Evolutionary conservation across 345 rosid species (phyloP).

Genomic region (Ricinus communis): DNA sequence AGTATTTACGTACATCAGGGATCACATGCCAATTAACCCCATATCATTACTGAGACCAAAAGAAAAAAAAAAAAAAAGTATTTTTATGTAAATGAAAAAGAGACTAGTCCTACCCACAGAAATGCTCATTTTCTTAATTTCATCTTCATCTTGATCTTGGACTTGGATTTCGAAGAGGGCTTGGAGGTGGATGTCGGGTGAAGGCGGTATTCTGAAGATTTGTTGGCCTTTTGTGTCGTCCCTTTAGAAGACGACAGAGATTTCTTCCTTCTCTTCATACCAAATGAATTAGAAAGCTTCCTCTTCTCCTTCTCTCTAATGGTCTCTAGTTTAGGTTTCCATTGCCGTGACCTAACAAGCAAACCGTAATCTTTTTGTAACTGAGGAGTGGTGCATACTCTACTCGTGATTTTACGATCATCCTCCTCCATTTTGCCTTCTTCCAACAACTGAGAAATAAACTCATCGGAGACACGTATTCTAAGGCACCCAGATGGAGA

Average conservation of each 20-base stretch:
- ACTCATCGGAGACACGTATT: constrained; percentile 81
- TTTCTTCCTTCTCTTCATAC: constrained; percentile 50
- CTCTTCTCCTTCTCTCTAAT: constrained; percentile 53
- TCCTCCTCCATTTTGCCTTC: constrained; percentile 24
- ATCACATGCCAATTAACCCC: too few relatives aligned
- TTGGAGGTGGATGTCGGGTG: constrained; percentile 24
- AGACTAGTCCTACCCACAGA: neutral
- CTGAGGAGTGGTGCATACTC: constrained; percentile 66
- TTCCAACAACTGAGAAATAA: constrained; percentile 60
- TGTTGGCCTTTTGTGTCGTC: constrained; percentile 2
- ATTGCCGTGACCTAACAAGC: constrained; percentile 53
- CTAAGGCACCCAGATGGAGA: constrained; percentile 49
- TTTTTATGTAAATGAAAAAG: too few relatives aligned
- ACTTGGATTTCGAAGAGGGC: constrained; percentile 40
- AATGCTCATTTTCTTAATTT: constrained; percentile 25
- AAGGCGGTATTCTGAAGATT: constrained; percentile 19
- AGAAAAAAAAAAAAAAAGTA: neutral
- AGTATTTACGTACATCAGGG: neutral
- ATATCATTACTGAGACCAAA: too few relatives aligned
- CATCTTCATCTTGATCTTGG: constrained; percentile 34
- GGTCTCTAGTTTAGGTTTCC: constrained; percentile 89
- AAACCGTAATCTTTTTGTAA: constrained; percentile 60
- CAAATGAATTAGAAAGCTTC: constrained; percentile 44
- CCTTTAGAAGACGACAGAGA: constrained; percentile 10
- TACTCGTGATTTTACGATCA: constrained; percentile 16